Evolutionary conservation across 257 asterid species (phyloP).

Genomic region (Solanum sitiens): DNA sequence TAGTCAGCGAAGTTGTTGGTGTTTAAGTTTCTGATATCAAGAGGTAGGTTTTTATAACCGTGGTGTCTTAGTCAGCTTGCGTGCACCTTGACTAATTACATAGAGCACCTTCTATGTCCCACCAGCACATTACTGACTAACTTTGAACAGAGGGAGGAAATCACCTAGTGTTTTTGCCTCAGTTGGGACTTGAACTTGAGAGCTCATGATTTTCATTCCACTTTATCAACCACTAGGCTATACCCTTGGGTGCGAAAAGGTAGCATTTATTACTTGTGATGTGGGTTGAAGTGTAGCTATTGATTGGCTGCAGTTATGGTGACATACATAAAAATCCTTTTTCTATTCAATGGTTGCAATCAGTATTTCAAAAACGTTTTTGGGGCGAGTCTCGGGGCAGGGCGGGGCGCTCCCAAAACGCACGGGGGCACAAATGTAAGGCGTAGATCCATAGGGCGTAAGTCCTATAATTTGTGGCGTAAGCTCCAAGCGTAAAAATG

Average conservation of each 20-base stretch:
- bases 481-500: too few relatives aligned
- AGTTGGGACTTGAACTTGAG: background rate
- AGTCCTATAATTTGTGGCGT: too few relatives aligned
- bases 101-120: background rate
- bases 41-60: background rate
- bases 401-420: too few relatives aligned
- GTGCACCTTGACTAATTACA: background rate
- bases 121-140: background rate
- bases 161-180: background rate
- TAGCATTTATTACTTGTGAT: background rate
- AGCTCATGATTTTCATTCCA: background rate
- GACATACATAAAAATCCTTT: background rate
- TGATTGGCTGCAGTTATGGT: background rate
- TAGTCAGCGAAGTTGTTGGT: background rate
- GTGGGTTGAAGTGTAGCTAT: background rate
- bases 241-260: background rate
- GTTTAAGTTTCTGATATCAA: background rate
- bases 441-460: too few relatives aligned
- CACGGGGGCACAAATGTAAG: too few relatives aligned
- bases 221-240: background rate
- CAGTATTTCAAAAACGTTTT: too few relatives aligned
- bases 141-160: background rate
- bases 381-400: too few relatives aligned
- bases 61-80: background rate
- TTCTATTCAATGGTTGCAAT: background rate